Evolutionary conservation across 805 yeast species (phyloP).

Genomic region (Allodekkera sacchari): DNA sequence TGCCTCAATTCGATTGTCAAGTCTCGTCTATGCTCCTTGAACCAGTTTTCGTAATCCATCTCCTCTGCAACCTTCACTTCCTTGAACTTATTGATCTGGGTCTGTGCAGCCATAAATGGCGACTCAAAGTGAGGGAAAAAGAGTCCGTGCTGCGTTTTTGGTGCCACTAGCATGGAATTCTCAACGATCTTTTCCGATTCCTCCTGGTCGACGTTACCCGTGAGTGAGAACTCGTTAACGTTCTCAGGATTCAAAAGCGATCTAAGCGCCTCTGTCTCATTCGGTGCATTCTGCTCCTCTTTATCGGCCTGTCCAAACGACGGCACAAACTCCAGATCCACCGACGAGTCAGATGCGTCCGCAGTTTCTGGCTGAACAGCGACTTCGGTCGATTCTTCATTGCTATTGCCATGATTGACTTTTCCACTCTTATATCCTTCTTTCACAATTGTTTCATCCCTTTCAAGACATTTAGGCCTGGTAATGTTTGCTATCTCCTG

Average conservation of each 20-base stretch:
- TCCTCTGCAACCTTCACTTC: conserved; percentile 22
- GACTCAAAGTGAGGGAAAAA: conserved; percentile 82
- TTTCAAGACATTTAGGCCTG: conserved; percentile 16
- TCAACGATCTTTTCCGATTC: conserved; percentile 2
- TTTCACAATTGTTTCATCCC: conserved; percentile 8
- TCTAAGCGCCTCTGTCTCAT: conserved; percentile 56
- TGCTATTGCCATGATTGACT: conserved; percentile 16
- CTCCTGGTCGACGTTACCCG: conserved; percentile 24
- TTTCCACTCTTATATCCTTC: conserved; percentile 5
- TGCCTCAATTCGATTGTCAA: conserved; percentile 69
- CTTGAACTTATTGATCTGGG: conserved; percentile 59
- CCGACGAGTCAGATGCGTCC: too few species aligned
- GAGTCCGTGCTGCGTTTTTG: conserved; percentile 31
- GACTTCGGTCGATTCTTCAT: conserved; percentile 16
- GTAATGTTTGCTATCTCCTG: conserved; percentile 21
- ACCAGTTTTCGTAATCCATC: conserved; percentile 61
- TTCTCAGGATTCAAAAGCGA: conserved; percentile 42
- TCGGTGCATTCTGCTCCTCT: conserved; percentile 20
- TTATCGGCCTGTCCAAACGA: conserved; percentile 31
- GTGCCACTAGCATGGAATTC: conserved; percentile 6
- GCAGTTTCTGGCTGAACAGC: too few species aligned
- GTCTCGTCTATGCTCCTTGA: conserved; percentile 78
- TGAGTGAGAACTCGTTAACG: conserved; percentile 5
- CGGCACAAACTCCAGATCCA: conserved; percentile 44
- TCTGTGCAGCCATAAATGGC: conserved; percentile 79